These are phyloP conservation scores for Aspergillus bertholletiae DNA, from an alignment of 495 filamentous ascomycete genomes.

Conservation along the genomic window DNA sequence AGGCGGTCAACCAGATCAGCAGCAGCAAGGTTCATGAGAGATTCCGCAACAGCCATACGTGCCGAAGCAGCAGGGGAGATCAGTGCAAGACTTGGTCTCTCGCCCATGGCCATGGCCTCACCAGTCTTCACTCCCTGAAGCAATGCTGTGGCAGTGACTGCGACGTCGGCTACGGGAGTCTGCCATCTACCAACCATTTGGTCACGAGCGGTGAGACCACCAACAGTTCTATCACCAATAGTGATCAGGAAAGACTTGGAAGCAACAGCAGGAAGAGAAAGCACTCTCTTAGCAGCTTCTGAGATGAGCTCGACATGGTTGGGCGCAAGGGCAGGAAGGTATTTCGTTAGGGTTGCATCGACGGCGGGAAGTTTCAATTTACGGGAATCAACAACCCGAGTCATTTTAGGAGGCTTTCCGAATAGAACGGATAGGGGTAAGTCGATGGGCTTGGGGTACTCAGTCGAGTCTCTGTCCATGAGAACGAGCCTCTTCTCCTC, in stretches of 20 bases:
- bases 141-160: constrained; percentile 83
- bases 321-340: constrained; percentile 57
- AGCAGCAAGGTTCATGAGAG: constrained; percentile 86
- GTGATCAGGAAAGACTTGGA: constrained; percentile 98
- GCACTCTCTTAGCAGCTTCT: constrained; percentile 75
- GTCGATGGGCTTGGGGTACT: constrained; percentile 78
- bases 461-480: constrained; percentile 74
- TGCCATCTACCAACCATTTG: constrained; percentile 98
- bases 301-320: constrained; percentile 57
- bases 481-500: constrained; percentile 70
- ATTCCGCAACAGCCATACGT: constrained; percentile 94
- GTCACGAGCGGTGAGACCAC: constrained; percentile 82
- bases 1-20: constrained; percentile 77
- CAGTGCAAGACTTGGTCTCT: constrained; percentile 84
- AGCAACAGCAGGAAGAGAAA: constrained; percentile 82
- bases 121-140: constrained; percentile 69
- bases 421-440: constrained; percentile 89
- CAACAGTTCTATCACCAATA: constrained; percentile 88
- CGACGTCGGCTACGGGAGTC: constrained; percentile 89
- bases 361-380: constrained; percentile 67
- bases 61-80: constrained; percentile 93
- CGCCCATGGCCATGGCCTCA: constrained; percentile 96
- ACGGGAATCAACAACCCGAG: constrained; percentile 71
- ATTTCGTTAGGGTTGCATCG: constrained; percentile 61
- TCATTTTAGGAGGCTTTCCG: constrained; percentile 83